Base-by-base conservation (phyloP, 1,284 basidiomycete genomes). In the Athelia psychrophila region DNA sequence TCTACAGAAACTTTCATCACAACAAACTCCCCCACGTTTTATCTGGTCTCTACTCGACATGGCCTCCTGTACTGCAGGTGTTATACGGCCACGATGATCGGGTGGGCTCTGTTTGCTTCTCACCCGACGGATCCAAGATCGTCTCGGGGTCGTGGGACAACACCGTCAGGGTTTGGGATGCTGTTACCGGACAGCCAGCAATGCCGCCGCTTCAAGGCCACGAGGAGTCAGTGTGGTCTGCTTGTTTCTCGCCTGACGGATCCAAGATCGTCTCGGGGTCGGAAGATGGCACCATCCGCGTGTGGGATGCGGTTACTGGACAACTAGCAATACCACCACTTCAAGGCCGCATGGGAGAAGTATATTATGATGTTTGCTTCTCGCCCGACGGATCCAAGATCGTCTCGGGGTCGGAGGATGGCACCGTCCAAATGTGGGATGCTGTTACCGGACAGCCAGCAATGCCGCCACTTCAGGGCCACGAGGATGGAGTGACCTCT, bases 121-220 rank as follows among this genome's bases (percentile, higher is more conserved):
- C 52, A 6, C 51, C 52, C n/a, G 46, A 53, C 40, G 53, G 53
- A 3, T 42, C 32, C 22, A 23, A 42, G 9, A 48, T 58, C 23
- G 57, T 50, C 3, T 56, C 59, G 15, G 56, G 47, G 13, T 60
- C 56, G 2, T 16, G 30, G 3, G 60, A 60, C 49, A 38, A 48
- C 3, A 58, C 55, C 22, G 15, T 60, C 19, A 40, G 53, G 13
- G 19, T 61, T 12, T 62, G 56, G 57, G 49, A 59, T 51, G 30
- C 48, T 3, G 42, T 23, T 1, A 51, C 53, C n/a, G 38, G 38
- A 18, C 38, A 18, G n/a, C 8, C 16, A 22, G 20, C 20, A 6
- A 6, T 42, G 16, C 27, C 20, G 8, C n/a, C 18, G 15, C 38
- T 42, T 22, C 8, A 22, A n/a, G 38, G 38, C 8, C 38, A 42